phyloP scores from a whole-genome alignment of 2,329 filamentous ascomycete genomes.

The Penicillium crustosum region DNA sequence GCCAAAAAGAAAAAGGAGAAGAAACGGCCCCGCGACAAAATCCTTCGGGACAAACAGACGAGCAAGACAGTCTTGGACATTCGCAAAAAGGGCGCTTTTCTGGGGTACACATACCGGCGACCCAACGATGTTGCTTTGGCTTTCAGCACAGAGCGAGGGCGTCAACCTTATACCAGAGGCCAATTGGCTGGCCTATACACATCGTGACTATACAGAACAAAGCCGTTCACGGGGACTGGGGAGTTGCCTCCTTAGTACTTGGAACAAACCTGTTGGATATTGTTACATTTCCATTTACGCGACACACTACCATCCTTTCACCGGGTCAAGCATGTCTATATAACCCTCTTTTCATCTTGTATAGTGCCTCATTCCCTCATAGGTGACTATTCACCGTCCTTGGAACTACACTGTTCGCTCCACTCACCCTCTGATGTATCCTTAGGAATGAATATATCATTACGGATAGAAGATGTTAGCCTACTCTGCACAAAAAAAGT shows the following conservation, averaged over 20 bases:
- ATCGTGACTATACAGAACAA: not conserved
- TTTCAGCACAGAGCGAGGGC: slow-evolving; percentile 36
- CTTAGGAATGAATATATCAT: slow-evolving; percentile 8
- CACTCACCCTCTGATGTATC: slow-evolving; percentile 11
- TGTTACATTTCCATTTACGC: not conserved
- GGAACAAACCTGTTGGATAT: not conserved
- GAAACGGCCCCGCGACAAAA: slow-evolving; percentile 78
- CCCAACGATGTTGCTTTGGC: slow-evolving; percentile 39
- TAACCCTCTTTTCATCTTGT: not conserved
- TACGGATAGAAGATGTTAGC: not conserved
- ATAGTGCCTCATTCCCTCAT: not conserved
- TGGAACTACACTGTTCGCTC: not conserved
- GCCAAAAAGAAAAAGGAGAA: slow-evolving; percentile 59
- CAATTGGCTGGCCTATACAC: slow-evolving; percentile 29
- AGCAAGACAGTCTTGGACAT: slow-evolving; percentile 71
- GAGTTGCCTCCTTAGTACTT: not conserved
- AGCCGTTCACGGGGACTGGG: not conserved
- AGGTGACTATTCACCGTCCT: not conserved
- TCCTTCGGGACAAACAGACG: slow-evolving; percentile 71
- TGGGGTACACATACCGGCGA: slow-evolving; percentile 81
- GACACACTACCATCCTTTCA: not conserved
- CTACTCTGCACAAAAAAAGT: not conserved
- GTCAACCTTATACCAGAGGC: slow-evolving; percentile 25
- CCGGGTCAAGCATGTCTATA: not conserved
- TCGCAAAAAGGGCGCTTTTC: slow-evolving; percentile 77